These are phyloP conservation scores for Pholiota conissans DNA, from an alignment of 768 basidiomycete species.

Conservation along the genomic window DNA sequence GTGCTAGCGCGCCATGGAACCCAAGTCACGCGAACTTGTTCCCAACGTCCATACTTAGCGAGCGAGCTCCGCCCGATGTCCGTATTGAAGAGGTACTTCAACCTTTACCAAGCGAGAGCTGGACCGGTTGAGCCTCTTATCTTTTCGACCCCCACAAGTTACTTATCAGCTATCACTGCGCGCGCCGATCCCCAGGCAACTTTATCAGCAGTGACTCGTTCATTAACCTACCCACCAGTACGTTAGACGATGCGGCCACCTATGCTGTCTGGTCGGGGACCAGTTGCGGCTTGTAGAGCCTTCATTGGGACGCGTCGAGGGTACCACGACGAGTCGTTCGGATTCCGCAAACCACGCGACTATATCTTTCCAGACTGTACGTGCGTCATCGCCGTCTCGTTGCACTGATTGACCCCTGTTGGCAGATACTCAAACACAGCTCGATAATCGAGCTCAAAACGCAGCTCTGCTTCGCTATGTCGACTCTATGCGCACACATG, in stretches of 20 bases:
- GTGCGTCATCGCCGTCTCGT: slow-evolving; percentile 23
- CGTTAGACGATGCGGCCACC: neutral
- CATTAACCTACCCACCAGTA: too few species aligned
- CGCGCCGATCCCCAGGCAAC: neutral
- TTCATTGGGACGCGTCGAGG: neutral
- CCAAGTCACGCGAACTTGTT: neutral
- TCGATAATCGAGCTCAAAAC: slow-evolving; percentile 67
- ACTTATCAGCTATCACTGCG: neutral
- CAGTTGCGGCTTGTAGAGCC: neutral
- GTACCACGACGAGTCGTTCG: slow-evolving; percentile 83
- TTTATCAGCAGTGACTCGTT: neutral
- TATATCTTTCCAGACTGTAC: slow-evolving; percentile 74
- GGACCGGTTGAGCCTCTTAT: too few species aligned
- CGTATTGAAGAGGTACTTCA: neutral
- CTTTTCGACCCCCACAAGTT: neutral
- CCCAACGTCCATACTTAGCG: neutral
- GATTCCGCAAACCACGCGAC: slow-evolving; percentile 64
- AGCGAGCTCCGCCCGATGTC: slow-evolving; percentile 3
- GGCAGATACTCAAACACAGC: slow-evolving; percentile 63
- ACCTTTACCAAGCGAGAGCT: neutral
- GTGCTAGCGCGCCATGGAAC: too few species aligned
- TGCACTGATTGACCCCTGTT: neutral
- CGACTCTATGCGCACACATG: slow-evolving; percentile 83
- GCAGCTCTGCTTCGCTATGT: slow-evolving; percentile 82
- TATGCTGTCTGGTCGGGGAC: neutral